Evolutionary conservation across 805 yeast species (phyloP).

Genomic region (Schwanniomyces sp.): DNA sequence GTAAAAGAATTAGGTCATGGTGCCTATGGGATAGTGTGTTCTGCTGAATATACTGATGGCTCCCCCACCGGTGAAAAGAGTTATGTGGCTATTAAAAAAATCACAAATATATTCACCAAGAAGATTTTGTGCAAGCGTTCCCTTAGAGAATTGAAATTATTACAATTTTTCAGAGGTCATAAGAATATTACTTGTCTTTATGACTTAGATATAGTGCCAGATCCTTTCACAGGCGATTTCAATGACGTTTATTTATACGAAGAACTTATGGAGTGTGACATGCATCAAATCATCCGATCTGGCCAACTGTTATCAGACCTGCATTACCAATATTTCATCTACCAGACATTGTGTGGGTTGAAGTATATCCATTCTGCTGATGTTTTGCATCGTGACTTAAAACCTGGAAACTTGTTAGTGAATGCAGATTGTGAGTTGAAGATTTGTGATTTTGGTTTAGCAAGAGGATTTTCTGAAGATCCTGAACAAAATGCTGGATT

Average conservation of each 20-base stretch:
- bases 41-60: conserved; percentile 86
- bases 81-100: conserved; percentile 89
- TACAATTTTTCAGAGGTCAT: conserved; percentile 94
- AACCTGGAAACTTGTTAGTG: conserved; percentile 90
- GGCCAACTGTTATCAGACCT: conserved; percentile 93
- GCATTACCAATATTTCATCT: conserved; percentile 90
- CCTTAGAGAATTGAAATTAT: conserved; percentile 81
- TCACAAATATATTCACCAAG: conserved; percentile 90
- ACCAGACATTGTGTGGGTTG: conserved; percentile 89
- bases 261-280: conserved; percentile 97
- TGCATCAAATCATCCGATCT: conserved; percentile 94
- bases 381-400: conserved; percentile 89
- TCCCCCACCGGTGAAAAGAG: conserved; percentile 27
- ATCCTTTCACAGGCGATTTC: conserved; percentile 59
- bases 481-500: conserved; percentile 90
- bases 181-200: conserved; percentile 93
- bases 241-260: conserved; percentile 93
- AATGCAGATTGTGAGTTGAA: conserved; percentile 96
- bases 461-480: conserved; percentile 83
- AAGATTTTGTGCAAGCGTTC: conserved; percentile 91
- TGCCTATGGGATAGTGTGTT: conserved; percentile 95
- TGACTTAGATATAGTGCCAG: conserved; percentile 88
- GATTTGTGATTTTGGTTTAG: conserved; percentile 95
- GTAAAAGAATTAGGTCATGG: conserved; percentile 96
- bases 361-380: conserved; percentile 89